Evolutionary conservation across 148 eudicot species (phyloP).

Genomic region (Silene latifolia): DNA sequence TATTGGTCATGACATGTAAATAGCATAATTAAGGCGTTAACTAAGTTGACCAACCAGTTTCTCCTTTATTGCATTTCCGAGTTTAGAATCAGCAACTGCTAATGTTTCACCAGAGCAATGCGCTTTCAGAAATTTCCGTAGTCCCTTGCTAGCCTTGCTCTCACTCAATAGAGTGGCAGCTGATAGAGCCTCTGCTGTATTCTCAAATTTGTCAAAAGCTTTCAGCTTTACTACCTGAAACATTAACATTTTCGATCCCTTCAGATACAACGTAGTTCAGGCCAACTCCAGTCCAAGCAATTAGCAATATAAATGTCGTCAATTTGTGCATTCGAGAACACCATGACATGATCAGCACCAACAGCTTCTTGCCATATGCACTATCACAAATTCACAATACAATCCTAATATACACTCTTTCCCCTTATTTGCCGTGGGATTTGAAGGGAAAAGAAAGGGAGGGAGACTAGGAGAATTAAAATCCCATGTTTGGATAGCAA

Average conservation of each 20-base stretch:
- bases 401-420: too few species aligned
- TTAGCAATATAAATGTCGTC: not conserved
- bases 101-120: constrained; percentile 83
- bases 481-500: too few species aligned
- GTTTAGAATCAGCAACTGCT: constrained; percentile 93
- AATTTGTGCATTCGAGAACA: not conserved
- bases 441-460: too few species aligned
- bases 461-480: too few species aligned
- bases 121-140: constrained; percentile 71
- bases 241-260: not conserved
- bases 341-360: too few species aligned
- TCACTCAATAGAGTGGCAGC: constrained; percentile 71
- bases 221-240: constrained; percentile 79
- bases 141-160: constrained; percentile 84
- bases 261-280: not conserved
- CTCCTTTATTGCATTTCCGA: constrained; percentile 87
- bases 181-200: constrained; percentile 81
- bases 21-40: too few species aligned
- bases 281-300: too few species aligned
- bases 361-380: too few species aligned
- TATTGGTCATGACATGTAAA: too few species aligned
- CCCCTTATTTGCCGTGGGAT: too few species aligned
- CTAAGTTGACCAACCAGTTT: constrained; percentile 52
- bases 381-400: too few species aligned
- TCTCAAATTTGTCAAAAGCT: constrained; percentile 95